These are phyloP conservation scores for Thermoascus crustaceus DNA, from an alignment of 2,329 filamentous ascomycete species.

Conservation along the genomic window DNA sequence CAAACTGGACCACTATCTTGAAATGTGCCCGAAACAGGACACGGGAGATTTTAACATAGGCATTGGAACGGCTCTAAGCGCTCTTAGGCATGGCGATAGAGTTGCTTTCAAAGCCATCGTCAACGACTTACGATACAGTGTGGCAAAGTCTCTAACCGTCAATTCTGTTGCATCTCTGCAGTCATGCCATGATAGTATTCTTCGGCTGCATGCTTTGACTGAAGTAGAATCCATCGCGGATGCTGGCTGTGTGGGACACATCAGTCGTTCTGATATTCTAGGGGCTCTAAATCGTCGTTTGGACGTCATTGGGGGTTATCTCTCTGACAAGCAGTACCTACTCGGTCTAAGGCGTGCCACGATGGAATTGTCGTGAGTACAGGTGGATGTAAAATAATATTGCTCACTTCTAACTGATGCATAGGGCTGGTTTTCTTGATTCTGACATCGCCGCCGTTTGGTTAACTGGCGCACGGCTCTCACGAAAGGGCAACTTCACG, in stretches of 20 bases:
- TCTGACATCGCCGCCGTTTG: conserved; percentile 19
- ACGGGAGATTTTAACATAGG: conserved; percentile 72
- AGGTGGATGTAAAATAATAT: background rate
- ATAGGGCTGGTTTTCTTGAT: conserved; percentile 7
- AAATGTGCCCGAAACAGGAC: conserved; percentile 21
- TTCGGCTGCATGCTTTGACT: conserved; percentile 77
- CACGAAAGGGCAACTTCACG: conserved; percentile 46
- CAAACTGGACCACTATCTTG: conserved; percentile 60
- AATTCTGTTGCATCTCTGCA: conserved; percentile 74
- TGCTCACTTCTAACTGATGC: background rate
- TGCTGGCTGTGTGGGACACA: conserved; percentile 25
- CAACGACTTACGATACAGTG: conserved; percentile 56
- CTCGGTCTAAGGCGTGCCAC: conserved; percentile 76
- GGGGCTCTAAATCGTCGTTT: conserved; percentile 64
- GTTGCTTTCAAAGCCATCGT: conserved; percentile 52
- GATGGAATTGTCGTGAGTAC: conserved; percentile 60
- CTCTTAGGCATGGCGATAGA: conserved; percentile 46
- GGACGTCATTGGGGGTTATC: conserved; percentile 80
- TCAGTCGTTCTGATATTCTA: conserved; percentile 28
- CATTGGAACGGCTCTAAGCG: conserved; percentile 60
- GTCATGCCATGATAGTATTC: conserved; percentile 72
- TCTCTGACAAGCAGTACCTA: conserved; percentile 88
- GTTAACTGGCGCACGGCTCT: conserved; percentile 10
- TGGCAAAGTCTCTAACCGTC: conserved; percentile 66
- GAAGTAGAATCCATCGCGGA: conserved; percentile 73